These are phyloP conservation scores for Aquanectria penicillioides DNA, from an alignment of 2,329 filamentous ascomycete species.

Conservation along the genomic window DNA sequence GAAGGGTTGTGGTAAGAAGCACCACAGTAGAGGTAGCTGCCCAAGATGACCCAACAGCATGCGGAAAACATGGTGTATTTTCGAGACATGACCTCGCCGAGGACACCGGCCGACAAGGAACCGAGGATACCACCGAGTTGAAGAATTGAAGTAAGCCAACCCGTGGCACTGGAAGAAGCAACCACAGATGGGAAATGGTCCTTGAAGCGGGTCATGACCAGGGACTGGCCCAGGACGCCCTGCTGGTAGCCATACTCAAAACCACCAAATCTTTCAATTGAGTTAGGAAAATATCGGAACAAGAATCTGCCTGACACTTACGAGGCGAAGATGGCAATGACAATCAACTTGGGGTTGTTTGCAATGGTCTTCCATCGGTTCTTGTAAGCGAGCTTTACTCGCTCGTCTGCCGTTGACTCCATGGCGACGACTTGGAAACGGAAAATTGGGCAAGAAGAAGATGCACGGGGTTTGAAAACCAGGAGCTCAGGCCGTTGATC, in stretches of 20 bases:
- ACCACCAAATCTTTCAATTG: constrained; percentile 32
- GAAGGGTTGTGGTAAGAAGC: constrained; percentile 51
- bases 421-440: constrained; percentile 11
- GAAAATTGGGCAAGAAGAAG: background rate
- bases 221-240: constrained; percentile 62
- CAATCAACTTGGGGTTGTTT: constrained; percentile 36
- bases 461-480: background rate
- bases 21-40: constrained; percentile 56
- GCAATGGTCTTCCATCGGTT: constrained; percentile 36
- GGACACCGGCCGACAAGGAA: constrained; percentile 57
- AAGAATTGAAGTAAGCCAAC: constrained; percentile 62
- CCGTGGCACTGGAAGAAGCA: constrained; percentile 56
- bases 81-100: constrained; percentile 59
- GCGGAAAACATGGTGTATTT: constrained; percentile 64
- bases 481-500: background rate
- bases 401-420: constrained; percentile 29
- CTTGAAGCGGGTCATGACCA: constrained; percentile 63
- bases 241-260: constrained; percentile 51
- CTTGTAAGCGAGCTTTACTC: constrained; percentile 35
- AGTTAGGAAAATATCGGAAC: background rate
- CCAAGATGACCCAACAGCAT: constrained; percentile 57
- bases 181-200: constrained; percentile 60
- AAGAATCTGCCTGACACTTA: background rate
- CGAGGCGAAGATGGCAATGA: constrained; percentile 41
- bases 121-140: constrained; percentile 62